phyloP scores from a whole-genome alignment of 2,329 filamentous ascomycete species.

The Diaporthe velutina region DNA sequence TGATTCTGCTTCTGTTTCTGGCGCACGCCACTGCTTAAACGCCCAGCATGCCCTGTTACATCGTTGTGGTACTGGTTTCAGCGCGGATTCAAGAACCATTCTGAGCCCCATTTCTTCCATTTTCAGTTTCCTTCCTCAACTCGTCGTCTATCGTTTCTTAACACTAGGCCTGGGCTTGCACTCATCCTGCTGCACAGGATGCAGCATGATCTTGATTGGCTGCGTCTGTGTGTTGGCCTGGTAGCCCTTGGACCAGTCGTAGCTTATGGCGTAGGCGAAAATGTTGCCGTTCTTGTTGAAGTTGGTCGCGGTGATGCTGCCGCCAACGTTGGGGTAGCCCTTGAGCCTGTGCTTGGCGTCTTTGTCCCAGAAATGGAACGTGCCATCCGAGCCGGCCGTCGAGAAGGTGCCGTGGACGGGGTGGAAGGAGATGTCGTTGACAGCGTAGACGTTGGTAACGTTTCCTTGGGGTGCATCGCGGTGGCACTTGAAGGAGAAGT shows the following conservation, averaged over 20 bases:
- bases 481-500: conserved; percentile 99
- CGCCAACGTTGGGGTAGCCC: conserved; percentile 87
- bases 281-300: conserved; percentile 90
- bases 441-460: conserved; percentile 89
- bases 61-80: not conserved
- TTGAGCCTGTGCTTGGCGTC: conserved; percentile 90
- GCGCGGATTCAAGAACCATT: not conserved
- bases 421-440: conserved; percentile 99
- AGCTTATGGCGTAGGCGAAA: conserved; percentile 91
- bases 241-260: conserved; percentile 99
- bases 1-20: not conserved
- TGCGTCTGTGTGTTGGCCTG: conserved; percentile 81
- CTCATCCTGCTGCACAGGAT: conserved; percentile 76
- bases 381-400: conserved; percentile 94
- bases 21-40: not conserved
- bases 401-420: conserved; percentile 98
- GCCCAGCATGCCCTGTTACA: not conserved
- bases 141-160: conserved; percentile 67
- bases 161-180: conserved; percentile 72
- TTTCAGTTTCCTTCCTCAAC: not conserved
- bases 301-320: conserved; percentile 89
- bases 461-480: conserved; percentile 83
- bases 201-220: conserved; percentile 87
- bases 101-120: not conserved
- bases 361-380: conserved; percentile 98